A percentile compares a stretch with the other conserved stretches of the same genome.
These are phyloP conservation scores for Ceratobasidium theobromae DNA, from an alignment of 1,284 basidiomycete species.

Conservation along the genomic window DNA sequence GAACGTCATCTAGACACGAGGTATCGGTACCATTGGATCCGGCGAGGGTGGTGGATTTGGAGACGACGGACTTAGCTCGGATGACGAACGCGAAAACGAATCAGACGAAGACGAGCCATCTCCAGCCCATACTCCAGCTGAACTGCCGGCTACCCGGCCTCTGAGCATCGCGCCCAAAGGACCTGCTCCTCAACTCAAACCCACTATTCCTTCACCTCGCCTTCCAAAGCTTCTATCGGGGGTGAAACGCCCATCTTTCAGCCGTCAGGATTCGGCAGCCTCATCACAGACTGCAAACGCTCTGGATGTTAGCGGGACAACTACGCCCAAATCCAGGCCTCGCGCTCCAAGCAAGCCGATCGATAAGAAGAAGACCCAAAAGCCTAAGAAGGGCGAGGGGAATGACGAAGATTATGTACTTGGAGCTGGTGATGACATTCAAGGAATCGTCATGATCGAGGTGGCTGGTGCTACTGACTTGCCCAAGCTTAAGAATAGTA, in stretches of 20 bases:
- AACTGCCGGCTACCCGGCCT: constrained; percentile 16
- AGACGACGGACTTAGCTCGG: constrained; percentile 73
- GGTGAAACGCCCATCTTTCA: constrained; percentile 14
- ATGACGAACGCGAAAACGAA: constrained; percentile 53
- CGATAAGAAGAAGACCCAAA: constrained; percentile 36
- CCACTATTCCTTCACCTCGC: constrained; percentile 21
- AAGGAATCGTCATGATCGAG: constrained; percentile 91
- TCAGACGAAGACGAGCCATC: constrained; percentile 26
- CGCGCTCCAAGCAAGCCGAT: constrained; percentile 31
- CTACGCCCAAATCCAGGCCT: constrained; percentile 25
- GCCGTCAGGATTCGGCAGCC: constrained; percentile 27
- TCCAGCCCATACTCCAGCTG: background rate
- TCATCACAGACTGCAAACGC: constrained; percentile 1
- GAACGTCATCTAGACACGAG: constrained; percentile 65
- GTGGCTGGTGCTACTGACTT: constrained; percentile 75
- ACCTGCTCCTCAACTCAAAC: constrained; percentile 9
- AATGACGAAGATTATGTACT: constrained; percentile 60
- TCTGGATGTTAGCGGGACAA: constrained; percentile 14
- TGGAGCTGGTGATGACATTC: constrained; percentile 68
- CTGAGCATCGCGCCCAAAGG: background rate
- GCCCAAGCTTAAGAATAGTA: constrained; percentile 84
- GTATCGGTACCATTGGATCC: constrained; percentile 82
- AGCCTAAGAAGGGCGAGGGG: constrained; percentile 42
- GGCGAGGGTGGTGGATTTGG: constrained; percentile 56
- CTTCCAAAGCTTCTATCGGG: constrained; percentile 28